phyloP scores from a whole-genome alignment of 2,329 filamentous ascomycete genomes.

The Apiospora pterosperma region DNA sequence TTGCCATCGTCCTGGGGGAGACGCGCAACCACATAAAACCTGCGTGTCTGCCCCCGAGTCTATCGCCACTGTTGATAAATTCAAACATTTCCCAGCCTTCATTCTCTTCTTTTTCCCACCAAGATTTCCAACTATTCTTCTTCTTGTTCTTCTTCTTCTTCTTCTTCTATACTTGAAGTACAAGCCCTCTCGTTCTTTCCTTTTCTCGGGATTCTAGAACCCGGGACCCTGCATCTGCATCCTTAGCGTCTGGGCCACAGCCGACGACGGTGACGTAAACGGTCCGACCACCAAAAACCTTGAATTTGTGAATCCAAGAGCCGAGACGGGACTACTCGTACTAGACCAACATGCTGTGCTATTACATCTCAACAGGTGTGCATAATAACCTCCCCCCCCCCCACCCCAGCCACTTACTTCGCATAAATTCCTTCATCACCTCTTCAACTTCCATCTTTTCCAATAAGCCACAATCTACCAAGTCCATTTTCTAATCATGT shows the following conservation, averaged over 20 bases:
- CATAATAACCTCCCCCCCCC: neutral
- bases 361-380: slow-evolving; percentile 6
- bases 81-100: no score
- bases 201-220: slow-evolving; percentile 7
- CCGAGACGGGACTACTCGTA: no score
- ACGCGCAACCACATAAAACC: neutral
- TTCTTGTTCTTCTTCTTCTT: neutral
- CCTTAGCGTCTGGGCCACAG: slow-evolving; percentile 4
- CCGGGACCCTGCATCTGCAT: slow-evolving; percentile 7
- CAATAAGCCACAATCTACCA: slow-evolving; percentile 6
- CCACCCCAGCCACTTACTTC: neutral
- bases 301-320: neutral
- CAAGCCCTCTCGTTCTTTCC: no score
- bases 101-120: no score
- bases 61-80: no score
- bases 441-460: neutral
- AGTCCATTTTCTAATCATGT: slow-evolving; percentile 19
- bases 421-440: neutral
- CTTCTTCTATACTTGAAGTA: no score
- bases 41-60: neutral
- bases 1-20: neutral
- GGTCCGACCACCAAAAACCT: neutral
- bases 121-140: no score
- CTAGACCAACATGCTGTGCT: neutral
- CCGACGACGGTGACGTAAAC: slow-evolving; percentile 3